Evolutionary conservation across 2,329 filamentous ascomycete genomes (phyloP).

Genomic region (Fusarium sp.): DNA sequence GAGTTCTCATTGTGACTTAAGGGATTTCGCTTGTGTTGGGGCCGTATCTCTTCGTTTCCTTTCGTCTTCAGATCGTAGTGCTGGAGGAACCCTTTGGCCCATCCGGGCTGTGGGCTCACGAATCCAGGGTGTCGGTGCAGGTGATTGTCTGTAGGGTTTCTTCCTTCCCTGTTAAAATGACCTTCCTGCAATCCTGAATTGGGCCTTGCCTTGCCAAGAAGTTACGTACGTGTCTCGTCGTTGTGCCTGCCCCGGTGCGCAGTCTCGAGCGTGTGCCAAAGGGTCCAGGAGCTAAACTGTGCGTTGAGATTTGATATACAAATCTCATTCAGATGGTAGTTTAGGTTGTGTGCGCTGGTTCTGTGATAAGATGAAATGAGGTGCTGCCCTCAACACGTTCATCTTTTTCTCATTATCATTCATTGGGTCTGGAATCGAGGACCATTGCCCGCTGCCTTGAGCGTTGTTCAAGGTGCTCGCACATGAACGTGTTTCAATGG

Average conservation of each 20-base stretch:
- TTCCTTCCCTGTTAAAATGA: background rate
- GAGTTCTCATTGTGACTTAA: accelerated
- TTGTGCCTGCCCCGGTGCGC: background rate
- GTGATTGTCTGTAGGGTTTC: background rate
- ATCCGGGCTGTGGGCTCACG: background rate
- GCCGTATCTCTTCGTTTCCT: background rate
- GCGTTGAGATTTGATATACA: background rate
- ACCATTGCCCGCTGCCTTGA: background rate
- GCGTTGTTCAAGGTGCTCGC: background rate
- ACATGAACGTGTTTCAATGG: background rate
- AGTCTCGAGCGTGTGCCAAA: background rate
- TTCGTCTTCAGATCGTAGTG: background rate
- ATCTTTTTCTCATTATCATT: background rate
- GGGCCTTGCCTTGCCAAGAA: background rate
- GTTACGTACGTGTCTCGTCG: background rate
- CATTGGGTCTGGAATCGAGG: background rate
- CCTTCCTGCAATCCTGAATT: background rate
- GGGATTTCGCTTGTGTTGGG: too few relatives aligned
- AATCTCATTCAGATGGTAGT: background rate
- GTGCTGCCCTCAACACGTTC: background rate
- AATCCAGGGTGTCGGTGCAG: too few relatives aligned
- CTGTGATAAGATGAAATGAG: background rate
- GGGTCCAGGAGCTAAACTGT: background rate
- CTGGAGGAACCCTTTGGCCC: background rate
- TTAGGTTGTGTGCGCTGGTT: too few relatives aligned